A percentile compares a stretch with the other conserved stretches of the same genome.
Evolutionary conservation across 2,329 filamentous ascomycete species (phyloP).

Genomic region (Fonsecaea pedrosoi): DNA sequence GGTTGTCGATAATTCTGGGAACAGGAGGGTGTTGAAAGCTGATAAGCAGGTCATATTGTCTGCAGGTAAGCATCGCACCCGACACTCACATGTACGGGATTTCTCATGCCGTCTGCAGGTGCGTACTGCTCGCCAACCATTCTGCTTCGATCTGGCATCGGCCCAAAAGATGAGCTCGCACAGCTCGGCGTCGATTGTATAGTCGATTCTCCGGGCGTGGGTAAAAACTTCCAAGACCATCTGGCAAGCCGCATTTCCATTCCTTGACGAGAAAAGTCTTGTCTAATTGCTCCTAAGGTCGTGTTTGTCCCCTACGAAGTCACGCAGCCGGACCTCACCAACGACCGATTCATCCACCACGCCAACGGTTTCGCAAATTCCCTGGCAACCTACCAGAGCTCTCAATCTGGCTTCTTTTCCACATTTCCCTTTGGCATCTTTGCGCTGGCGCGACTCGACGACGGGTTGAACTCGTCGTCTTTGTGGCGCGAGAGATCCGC

Average conservation of each 20-base stretch:
- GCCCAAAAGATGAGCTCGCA: slow-evolving; percentile 53
- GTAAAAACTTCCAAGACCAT: slow-evolving; percentile 62
- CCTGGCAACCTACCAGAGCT: slow-evolving; percentile 63
- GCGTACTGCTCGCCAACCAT: slow-evolving; percentile 59
- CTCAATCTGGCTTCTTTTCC: slow-evolving; percentile 64
- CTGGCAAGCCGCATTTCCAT: slow-evolving; percentile 36
- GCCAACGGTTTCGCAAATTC: slow-evolving; percentile 56
- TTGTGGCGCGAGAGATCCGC: slow-evolving; percentile 5
- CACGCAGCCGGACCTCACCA: slow-evolving; percentile 59
- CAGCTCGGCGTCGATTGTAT: slow-evolving; percentile 52
- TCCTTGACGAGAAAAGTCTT: slow-evolving; percentile 43
- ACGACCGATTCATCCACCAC: slow-evolving; percentile 62
- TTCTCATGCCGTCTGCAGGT: slow-evolving; percentile 41
- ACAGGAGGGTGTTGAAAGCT: slow-evolving; percentile 46
- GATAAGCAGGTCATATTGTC: slow-evolving; percentile 52
- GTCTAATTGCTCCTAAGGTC: slow-evolving; percentile 62
- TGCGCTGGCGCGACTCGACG: slow-evolving; percentile 65
- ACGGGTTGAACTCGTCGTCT: slow-evolving; percentile 52
- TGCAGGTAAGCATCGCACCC: slow-evolving; percentile 16
- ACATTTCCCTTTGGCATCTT: slow-evolving; percentile 69
- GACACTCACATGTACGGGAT: background rate
- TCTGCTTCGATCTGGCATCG: slow-evolving; percentile 61
- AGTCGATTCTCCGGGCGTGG: slow-evolving; percentile 58
- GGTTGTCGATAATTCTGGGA: slow-evolving; percentile 51
- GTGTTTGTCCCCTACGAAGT: slow-evolving; percentile 65